Percentiles rank a stretch among this genome's conserved stretches.
These are phyloP conservation scores for Penicillium sp. DNA, from an alignment of 2,329 filamentous ascomycete species.

Conservation along the genomic window DNA sequence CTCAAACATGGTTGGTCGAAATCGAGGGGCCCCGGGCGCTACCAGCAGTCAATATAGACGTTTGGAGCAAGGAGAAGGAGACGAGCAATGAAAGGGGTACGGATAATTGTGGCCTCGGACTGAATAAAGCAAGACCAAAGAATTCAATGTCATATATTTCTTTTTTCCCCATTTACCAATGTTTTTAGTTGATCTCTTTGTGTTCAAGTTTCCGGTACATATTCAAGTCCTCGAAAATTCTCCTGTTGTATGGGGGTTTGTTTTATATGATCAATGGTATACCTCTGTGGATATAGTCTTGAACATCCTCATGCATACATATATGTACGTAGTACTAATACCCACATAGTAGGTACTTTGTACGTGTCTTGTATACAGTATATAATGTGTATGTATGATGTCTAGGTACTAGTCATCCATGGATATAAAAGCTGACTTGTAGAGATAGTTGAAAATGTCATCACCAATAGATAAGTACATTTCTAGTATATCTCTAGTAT, in stretches of 20 bases:
- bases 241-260: background rate
- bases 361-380: background rate
- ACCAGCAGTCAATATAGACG: constrained; percentile 38
- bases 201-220: background rate
- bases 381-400: background rate
- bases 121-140: background rate
- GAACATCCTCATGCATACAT: background rate
- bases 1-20: constrained; percentile 53
- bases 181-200: background rate
- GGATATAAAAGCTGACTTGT: background rate
- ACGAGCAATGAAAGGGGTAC: constrained; percentile 7
- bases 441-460: background rate
- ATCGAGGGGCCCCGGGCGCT: constrained; percentile 36
- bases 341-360: background rate
- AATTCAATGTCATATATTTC: background rate
- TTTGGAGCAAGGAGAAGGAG: constrained; percentile 40
- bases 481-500: background rate
- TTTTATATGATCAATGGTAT: background rate
- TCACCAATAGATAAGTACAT: background rate
- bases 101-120: background rate
- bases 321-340: background rate
- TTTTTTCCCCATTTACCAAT: background rate
- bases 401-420: background rate
- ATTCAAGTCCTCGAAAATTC: background rate
- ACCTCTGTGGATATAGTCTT: background rate